Conservation (phyloP, 176 grass and related monocot species). For the Musa acuminata region DNA sequence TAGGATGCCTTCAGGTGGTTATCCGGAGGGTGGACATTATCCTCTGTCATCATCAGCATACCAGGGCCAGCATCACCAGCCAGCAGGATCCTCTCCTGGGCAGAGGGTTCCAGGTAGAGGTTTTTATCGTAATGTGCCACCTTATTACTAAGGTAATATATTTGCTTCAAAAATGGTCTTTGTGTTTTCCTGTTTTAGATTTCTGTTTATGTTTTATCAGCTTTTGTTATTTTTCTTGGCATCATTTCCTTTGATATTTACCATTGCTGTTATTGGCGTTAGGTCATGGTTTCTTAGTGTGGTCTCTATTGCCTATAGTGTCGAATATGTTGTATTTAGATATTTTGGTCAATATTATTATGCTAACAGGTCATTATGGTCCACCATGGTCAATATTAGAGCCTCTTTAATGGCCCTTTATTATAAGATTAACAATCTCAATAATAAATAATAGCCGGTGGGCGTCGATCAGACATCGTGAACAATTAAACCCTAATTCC, state of each 20-base stretch:
- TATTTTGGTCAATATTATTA: too few relatives aligned
- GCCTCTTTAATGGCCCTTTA: too few relatives aligned
- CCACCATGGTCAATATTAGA: too few relatives aligned
- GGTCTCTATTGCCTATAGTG: background rate
- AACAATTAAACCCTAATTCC: background rate
- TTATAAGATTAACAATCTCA: too few relatives aligned
- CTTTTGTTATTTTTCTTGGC: constrained; percentile 5
- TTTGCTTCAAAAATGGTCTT: background rate
- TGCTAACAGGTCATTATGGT: too few relatives aligned
- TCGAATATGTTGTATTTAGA: too few relatives aligned
- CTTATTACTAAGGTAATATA: constrained; percentile 89
- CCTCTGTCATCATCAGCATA: constrained; percentile 46
- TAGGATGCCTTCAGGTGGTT: constrained; percentile 36
- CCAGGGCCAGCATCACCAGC: constrained; percentile 51
- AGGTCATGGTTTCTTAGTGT: background rate
- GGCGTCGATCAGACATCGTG: too few relatives aligned
- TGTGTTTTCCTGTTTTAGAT: background rate
- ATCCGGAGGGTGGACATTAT: constrained; percentile 62
- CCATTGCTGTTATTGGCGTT: background rate
- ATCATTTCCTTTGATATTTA: too few relatives aligned
- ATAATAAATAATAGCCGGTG: too few relatives aligned
- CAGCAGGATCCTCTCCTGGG: constrained; percentile 44
- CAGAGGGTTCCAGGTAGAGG: constrained; percentile 38
- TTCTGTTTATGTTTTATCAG: background rate
- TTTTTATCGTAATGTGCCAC: constrained; percentile 64